Evolutionary conservation across 345 rosid genomes (phyloP), one percentile per base, ranked within the genome.

Genomic region (Hibiscus syriacus): DNA sequence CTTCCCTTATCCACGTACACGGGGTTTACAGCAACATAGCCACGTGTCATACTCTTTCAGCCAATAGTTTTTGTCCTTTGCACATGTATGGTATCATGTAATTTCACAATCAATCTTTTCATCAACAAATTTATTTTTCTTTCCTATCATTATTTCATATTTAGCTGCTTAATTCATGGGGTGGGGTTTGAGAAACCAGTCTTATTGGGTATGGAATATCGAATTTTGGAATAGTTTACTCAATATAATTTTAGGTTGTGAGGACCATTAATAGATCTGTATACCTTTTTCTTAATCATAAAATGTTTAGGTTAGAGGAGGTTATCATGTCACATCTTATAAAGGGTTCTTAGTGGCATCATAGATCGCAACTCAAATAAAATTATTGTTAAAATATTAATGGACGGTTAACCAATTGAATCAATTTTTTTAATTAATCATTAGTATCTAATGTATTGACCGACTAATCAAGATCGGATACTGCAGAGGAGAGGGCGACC

Each of bases 61-160:
- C 81, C 55, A 50, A 50, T 50, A 19, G 55, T 50, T 20, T 20
- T 20, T 19, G 26, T 50, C 55, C 14, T 4, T 55, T 30, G 82
- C 86, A 80, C 86, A 79, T 80, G 85, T 75, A 54, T 50, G 19
- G 1, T 49, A 9, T 48, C 69, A 48, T 55, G 72, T 27, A 14
- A 34, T 25, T 26, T 80, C 80, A 63, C 79, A 63, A 73, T 78
- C 72, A 41, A 70, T 2, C 8, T 36, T n/a, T 0, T 53, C 2
- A n/a, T 30, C 4, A 38, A 38, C 41, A 38, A 7, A 2, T 9
- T 7, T 19, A 19, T 19, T 19, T 6, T 48, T 30, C 3, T 30
- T 8, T n/a, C n/a, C n/a, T 23, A 34, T 23, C 10, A 56, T 10
- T 13, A 54, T 32, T 34, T 46, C 52, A 0, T 23, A 69, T 30